Evolutionary conservation across 1,284 basidiomycete species (phyloP).

Genomic region (Trichosporon coremiiforme): DNA sequence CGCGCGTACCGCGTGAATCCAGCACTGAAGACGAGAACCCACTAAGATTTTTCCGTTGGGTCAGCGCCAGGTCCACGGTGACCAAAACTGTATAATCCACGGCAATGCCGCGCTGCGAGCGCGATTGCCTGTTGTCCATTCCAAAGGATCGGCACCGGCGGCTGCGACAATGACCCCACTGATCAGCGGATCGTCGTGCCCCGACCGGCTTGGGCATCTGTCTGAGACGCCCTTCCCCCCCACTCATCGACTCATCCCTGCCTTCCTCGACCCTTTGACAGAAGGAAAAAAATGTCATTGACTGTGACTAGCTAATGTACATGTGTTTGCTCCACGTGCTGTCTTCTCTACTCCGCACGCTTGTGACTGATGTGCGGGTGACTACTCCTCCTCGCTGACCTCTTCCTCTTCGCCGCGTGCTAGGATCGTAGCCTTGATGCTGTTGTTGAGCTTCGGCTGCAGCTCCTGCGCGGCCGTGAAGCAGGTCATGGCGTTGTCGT

Average conservation of each 20-base stretch:
- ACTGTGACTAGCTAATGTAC: conserved; percentile 9
- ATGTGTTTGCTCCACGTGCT: conserved; percentile 7
- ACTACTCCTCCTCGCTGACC: conserved; percentile 42
- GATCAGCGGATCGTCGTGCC: background rate
- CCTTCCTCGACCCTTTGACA: background rate
- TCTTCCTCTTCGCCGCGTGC: conserved; percentile 58
- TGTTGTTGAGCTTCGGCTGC: conserved; percentile 58
- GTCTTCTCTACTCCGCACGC: background rate
- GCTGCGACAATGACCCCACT: background rate
- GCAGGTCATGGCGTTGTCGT: conserved; percentile 74
- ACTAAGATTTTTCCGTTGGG: too few species aligned
- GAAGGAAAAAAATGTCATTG: background rate
- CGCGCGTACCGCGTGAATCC: too few species aligned
- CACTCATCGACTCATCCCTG: too few species aligned
- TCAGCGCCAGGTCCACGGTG: background rate
- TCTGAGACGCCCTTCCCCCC: too few species aligned
- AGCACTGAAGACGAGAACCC: too few species aligned
- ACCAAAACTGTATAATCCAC: background rate
- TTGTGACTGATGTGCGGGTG: too few species aligned
- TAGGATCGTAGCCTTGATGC: conserved; percentile 51
- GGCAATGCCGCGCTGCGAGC: background rate
- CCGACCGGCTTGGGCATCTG: too few species aligned
- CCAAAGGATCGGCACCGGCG: too few species aligned
- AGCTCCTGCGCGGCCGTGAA: conserved; percentile 82
- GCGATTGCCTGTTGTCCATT: too few species aligned